Percentiles rank a stretch among this genome's conserved stretches.
Conservation (phyloP, 2,329 filamentous ascomycete species). For the Aureobasidium lini region DNA sequence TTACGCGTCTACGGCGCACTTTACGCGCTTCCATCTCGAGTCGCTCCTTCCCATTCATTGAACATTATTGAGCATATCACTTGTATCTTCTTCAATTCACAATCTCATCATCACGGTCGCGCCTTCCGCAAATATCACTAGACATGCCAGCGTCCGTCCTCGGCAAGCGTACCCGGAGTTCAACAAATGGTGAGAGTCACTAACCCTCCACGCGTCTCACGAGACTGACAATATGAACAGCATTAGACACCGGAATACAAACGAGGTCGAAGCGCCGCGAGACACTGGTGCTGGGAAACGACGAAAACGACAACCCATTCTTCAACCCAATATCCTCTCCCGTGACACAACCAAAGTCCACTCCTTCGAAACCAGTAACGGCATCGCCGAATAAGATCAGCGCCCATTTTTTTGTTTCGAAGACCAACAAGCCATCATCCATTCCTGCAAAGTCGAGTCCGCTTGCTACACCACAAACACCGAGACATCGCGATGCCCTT, state of each 20-base stretch:
- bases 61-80: not conserved
- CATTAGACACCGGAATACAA: conserved; percentile 14
- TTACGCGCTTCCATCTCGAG: not conserved
- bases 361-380: conserved; percentile 42
- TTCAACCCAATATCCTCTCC: conserved; percentile 34
- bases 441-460: conserved; percentile 25
- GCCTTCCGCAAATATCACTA: not conserved
- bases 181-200: conserved; percentile 14
- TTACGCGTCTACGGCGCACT: not conserved
- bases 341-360: conserved; percentile 27
- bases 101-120: conserved; percentile 2
- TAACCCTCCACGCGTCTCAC: not conserved
- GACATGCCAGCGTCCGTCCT: conserved; percentile 33
- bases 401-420: conserved; percentile 34
- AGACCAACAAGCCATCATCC: conserved; percentile 27
- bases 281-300: conserved; percentile 46
- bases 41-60: conserved; percentile 7
- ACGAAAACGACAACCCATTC: conserved; percentile 61
- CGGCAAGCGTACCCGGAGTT: conserved; percentile 40
- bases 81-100: not conserved
- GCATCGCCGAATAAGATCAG: conserved; percentile 38
- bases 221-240: conserved; percentile 3
- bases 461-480: conserved; percentile 56
- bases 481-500: conserved; percentile 67
- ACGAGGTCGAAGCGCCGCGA: conserved; percentile 38